Evolutionary conservation across 805 yeast genomes (phyloP).

Genomic region (Candida coquimbonensis): DNA sequence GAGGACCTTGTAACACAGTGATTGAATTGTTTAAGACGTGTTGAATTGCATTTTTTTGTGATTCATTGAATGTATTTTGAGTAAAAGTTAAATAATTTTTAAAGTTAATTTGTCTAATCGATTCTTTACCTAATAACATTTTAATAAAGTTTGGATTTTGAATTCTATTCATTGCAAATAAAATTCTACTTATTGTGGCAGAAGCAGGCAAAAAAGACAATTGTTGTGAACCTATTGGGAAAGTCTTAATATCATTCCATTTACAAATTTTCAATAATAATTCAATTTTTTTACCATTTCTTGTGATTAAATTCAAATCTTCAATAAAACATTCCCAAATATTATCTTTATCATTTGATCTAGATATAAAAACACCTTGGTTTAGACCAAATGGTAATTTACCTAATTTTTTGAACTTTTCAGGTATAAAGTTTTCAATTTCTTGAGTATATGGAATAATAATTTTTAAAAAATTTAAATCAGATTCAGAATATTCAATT

Average conservation of each 20-base stretch:
- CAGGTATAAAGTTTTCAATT: constrained; percentile 42
- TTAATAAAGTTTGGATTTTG: constrained; percentile 45
- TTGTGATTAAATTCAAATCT: constrained; percentile 29
- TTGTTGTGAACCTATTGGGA: constrained; percentile 38
- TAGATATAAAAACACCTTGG: constrained; percentile 50
- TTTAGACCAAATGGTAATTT: constrained; percentile 53
- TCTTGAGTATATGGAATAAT: constrained; percentile 39
- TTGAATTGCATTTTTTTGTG: constrained; percentile 45
- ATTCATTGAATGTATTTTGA: constrained; percentile 44
- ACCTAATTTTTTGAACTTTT: constrained; percentile 45
- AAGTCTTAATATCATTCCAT: constrained; percentile 46
- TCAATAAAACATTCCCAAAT: constrained; percentile 58
- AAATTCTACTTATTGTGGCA: constrained; percentile 53
- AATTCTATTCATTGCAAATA: constrained; percentile 59
- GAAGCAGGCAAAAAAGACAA: constrained; percentile 51
- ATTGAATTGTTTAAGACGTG: constrained; percentile 28
- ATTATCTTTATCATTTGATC: constrained; percentile 38
- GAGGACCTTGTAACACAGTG: constrained; percentile 69
- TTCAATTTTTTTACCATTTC: constrained; percentile 29
- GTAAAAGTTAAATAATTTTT: constrained; percentile 45
- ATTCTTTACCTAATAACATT: constrained; percentile 48
- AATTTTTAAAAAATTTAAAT: constrained; percentile 34
- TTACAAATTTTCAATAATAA: constrained; percentile 45
- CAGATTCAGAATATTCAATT: constrained; percentile 46
- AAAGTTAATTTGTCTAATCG: constrained; percentile 49